A percentile compares a stretch with the other conserved stretches of the same genome.
Evolutionary conservation across 2,329 filamentous ascomycete genomes (phyloP).

Genomic region (Cercospora berteroae): DNA sequence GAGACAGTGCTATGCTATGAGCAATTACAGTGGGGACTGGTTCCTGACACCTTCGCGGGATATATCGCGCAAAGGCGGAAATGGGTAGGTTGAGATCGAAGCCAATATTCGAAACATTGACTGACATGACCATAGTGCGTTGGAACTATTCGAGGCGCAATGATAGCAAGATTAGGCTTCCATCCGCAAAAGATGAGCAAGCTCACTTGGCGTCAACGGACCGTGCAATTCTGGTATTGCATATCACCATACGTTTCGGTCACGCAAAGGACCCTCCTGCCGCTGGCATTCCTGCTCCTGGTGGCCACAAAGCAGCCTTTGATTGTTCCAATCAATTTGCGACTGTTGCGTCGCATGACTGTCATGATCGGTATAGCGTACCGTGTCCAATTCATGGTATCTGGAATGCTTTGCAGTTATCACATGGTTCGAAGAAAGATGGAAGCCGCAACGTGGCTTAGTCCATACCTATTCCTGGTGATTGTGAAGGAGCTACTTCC

Average conservation of each 20-base stretch:
- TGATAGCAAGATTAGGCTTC: constrained; percentile 8
- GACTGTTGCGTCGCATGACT: not conserved
- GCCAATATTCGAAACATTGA: not conserved
- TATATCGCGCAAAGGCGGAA: constrained; percentile 10
- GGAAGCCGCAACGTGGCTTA: not conserved
- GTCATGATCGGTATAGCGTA: not conserved
- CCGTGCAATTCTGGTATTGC: constrained; percentile 9
- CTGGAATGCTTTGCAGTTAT: constrained; percentile 8
- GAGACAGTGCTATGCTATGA: constrained; percentile 9
- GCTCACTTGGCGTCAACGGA: constrained; percentile 10
- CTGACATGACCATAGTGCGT: not conserved
- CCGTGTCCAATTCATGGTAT: not conserved
- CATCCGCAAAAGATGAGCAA: not conserved
- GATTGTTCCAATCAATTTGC: not conserved
- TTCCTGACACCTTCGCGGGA: constrained; percentile 9
- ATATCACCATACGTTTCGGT: not conserved
- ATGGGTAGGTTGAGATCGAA: not conserved
- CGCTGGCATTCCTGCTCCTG: not conserved
- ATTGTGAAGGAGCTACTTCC: constrained; percentile 6
- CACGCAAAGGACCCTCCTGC: constrained; percentile 2
- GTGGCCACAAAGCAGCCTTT: not conserved
- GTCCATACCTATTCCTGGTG: not conserved
- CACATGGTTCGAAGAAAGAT: constrained; percentile 8
- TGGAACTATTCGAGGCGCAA: constrained; percentile 8
- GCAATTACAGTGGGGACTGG: constrained; percentile 13